Evolutionary conservation across 208 protist species (phyloP), one percentile per base, ranked within the genome.

Genomic region (Wallacemonas sp.): DNA sequence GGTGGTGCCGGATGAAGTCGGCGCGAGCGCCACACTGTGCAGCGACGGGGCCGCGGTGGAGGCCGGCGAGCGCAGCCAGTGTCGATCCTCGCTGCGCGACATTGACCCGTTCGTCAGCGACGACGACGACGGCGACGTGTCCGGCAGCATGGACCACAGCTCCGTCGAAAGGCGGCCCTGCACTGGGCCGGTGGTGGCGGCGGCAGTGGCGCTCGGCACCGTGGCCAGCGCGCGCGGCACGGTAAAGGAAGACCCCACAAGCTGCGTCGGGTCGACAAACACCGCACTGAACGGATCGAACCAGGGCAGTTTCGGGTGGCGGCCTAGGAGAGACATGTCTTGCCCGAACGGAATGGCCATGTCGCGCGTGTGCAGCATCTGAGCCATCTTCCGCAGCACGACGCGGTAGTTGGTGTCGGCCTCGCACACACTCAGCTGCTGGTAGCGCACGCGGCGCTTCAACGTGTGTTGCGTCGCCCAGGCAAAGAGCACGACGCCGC

Each of bases 341-440:
- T 59, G 52, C 8, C 52, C 52, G n/a, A 59, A 25, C 3, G 52
- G 52, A n/a, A 42, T n/a, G 3, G 29, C 10, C 31, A 59, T 59
- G 52, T 18, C 5, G 22, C 31, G 52, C 3, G 26, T 25, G 5
- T 39, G 52, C 12, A 59, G 26, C 11, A 12, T 12, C 4, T 41
- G 29, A 25, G 8, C 3, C 38, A 59, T 29, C 29, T 26, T 18
- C 4, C 3, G 4, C 16, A 59, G 52, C 26, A 20, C 22, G 11
- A 7, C n/a, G 31, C 52, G 52, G 39, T 31, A 59, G 52, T 3
- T 12, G 16, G 52, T 10, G 32, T 59, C 52, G 3, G 52, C 52
- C 18, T 59, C 52, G n/a, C 5, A 25, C 8, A 3, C 7, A 3
- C n/a, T 44, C 26, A 59, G 12, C 32, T 59, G 29, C 7, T 23